phyloP scores from a whole-genome alignment of 345 rosid species.

The Pistacia vera region DNA sequence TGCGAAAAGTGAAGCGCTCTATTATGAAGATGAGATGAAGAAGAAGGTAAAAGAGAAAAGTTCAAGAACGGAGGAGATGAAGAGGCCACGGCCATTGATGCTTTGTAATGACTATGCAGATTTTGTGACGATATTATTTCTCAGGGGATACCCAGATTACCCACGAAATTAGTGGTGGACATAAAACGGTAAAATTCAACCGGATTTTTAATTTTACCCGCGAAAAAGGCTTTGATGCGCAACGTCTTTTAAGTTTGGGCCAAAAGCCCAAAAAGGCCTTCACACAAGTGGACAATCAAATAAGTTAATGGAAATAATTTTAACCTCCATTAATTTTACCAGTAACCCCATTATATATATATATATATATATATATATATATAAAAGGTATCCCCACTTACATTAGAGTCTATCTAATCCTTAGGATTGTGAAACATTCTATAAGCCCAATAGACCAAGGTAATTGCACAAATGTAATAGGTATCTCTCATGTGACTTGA shows the following conservation, averaged over 20 bases:
- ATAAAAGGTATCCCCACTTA: no score
- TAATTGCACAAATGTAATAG: no score
- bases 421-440: no score
- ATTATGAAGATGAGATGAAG: conserved; percentile 13
- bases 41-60: conserved; percentile 24
- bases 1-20: conserved; percentile 5
- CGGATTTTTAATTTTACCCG: neutral
- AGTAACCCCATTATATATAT: no score
- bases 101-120: neutral
- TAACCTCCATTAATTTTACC: no score
- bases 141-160: neutral
- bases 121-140: neutral
- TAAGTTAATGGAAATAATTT: neutral
- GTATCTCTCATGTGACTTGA: no score
- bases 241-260: neutral
- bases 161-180: conserved; percentile 28
- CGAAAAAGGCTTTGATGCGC: neutral
- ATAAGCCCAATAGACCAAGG: no score
- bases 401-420: no score
- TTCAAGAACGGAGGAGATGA: conserved; percentile 38
- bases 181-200: conserved; percentile 9
- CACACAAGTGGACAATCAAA: neutral
- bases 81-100: conserved; percentile 29
- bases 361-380: no score
- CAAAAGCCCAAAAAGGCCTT: neutral